Evolutionary conservation across 257 asterid genomes (phyloP).

Genomic region (Solanum habrochaites): DNA sequence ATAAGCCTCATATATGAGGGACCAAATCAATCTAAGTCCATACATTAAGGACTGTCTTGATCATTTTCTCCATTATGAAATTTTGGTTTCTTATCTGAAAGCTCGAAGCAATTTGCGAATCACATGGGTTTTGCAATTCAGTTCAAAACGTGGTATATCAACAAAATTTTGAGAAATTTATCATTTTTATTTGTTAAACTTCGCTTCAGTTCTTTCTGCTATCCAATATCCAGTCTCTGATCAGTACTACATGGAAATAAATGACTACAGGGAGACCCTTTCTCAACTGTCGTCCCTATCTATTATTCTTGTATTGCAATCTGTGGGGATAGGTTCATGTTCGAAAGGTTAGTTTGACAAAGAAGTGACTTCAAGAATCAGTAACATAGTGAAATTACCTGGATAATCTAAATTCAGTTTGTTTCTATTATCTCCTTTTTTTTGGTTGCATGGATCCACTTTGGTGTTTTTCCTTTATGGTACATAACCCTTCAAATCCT

Average conservation of each 20-base stretch:
- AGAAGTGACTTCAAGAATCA: not conserved
- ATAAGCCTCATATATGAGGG: too few species aligned
- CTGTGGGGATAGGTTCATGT: not conserved
- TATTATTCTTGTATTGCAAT: not conserved
- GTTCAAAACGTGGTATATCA: not conserved
- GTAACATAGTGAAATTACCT: not conserved
- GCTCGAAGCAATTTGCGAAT: not conserved
- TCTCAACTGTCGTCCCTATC: not conserved
- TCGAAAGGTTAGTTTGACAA: not conserved
- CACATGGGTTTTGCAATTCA: not conserved
- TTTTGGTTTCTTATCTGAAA: not conserved
- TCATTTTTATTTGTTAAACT: not conserved
- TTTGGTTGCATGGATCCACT: not conserved
- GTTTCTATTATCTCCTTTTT: not conserved
- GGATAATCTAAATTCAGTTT: not conserved
- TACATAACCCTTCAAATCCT: not conserved
- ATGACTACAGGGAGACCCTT: not conserved
- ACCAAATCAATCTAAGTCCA: too few species aligned
- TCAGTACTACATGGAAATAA: not conserved
- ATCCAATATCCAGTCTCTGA: not conserved
- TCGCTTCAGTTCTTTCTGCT: not conserved
- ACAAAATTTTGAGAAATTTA: not conserved
- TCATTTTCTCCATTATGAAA: not conserved
- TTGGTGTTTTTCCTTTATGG: not conserved
- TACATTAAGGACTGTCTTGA: too few species aligned